Base-by-base conservation (phyloP, 2,329 filamentous ascomycete genomes). In the Canariomyces notabilis region DNA sequence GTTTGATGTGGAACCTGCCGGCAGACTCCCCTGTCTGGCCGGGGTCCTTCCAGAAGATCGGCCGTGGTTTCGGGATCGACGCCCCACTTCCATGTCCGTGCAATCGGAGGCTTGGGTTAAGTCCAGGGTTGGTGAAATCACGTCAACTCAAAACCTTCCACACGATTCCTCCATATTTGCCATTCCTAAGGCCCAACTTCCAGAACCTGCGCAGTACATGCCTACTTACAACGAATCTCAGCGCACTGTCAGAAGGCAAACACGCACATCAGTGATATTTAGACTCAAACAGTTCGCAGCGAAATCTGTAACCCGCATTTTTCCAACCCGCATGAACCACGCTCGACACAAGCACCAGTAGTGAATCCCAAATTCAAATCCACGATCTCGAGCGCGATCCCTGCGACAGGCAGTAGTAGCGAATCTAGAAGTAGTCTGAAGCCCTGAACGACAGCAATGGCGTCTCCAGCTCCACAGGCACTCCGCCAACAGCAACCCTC, bases 401-500 rank as follows among this genome's bases (percentile, higher is more conserved):
- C 8, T 6, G 9, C 26, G 14, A 29, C 22, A 26, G 22, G 22
- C 11, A 26, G 22, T 6, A 26, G 11, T 26, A 26, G 6, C 22
- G 22, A 26, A 26, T 11, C 22, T 26, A 11, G 22, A 26, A 6
- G 22, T 26, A 6, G 6, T 11, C 6, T 6, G 22, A 26, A 6
- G 22, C 22, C 22, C 22, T 26, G 11, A 6, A 6, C 22, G 6
- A 6, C 22, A 11, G 7, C 26, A 29, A 57, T 57, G 55, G 37
- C 51, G 20, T 49, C 55, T 18, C 21, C 18, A 16, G 26, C 21
- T 34, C 36, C 40, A 3, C 36, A 22, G n/a, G 31, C 52, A 40
- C 20, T 44, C 20, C 49, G 48, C 36, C 53, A 51, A 40, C 43
- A 43, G 11, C 48, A 43, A 39, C 31, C 44, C 4, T 34, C 52